These are phyloP conservation scores for Chaetothyriales sp. DNA, from an alignment of 2,329 filamentous ascomycete genomes.

Conservation along the genomic window DNA sequence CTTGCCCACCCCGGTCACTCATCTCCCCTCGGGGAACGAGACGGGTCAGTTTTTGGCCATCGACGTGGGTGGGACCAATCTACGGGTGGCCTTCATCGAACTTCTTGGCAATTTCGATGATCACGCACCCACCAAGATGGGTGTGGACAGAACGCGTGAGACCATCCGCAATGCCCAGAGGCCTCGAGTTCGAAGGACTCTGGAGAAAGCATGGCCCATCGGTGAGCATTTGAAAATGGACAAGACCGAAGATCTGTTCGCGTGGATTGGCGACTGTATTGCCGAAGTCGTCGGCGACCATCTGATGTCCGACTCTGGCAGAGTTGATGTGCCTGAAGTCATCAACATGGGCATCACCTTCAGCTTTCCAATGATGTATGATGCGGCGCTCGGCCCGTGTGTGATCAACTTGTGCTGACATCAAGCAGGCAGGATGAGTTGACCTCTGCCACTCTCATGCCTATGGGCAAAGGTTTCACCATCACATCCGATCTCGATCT, in stretches of 20 bases:
- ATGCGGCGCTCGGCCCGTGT: conserved; percentile 13
- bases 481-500: conserved; percentile 43
- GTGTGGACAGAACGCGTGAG: conserved; percentile 26
- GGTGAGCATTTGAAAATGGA: conserved; percentile 59
- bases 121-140: conserved; percentile 12
- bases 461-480: conserved; percentile 46
- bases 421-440: conserved; percentile 36
- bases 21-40: conserved; percentile 37
- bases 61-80: conserved; percentile 44
- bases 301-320: conserved; percentile 26
- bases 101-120: conserved; percentile 32
- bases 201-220: conserved; percentile 64
- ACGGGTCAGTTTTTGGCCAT: conserved; percentile 43
- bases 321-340: conserved; percentile 29
- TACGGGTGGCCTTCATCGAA: conserved; percentile 44
- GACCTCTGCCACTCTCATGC: conserved; percentile 42
- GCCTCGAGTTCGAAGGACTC: conserved; percentile 43
- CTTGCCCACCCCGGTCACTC: conserved; percentile 34
- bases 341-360: conserved; percentile 37
- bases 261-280: conserved; percentile 70
- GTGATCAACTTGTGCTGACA: conserved; percentile 6
- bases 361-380: conserved; percentile 38
- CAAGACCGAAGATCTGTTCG: conserved; percentile 60
- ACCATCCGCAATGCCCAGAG: conserved; percentile 33
- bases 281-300: conserved; percentile 53